phyloP scores from a whole-genome alignment of 352 stramenopile genomes.

The Phytophthora cactorum region DNA sequence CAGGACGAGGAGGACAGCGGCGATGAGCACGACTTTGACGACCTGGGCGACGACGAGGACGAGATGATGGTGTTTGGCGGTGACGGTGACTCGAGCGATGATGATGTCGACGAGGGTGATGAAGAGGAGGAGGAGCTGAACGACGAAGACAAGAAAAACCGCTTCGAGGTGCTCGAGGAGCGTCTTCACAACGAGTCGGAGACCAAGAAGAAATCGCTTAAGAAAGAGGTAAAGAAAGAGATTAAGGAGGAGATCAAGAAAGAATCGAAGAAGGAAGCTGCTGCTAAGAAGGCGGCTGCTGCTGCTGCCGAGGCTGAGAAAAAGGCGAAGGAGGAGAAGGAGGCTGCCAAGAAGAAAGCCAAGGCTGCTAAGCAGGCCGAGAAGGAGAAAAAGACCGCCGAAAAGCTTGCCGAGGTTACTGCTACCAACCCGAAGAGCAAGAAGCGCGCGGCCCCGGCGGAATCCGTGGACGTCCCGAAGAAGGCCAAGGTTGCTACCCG shows the following conservation, averaged over 20 bases:
- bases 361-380: slow-evolving; percentile 32
- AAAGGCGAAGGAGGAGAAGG: slow-evolving; percentile 37
- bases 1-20: slow-evolving; percentile 75
- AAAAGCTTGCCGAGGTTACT: slow-evolving; percentile 61
- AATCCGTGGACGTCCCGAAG: slow-evolving; percentile 75
- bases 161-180: slow-evolving; percentile 85
- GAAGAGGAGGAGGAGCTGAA: slow-evolving; percentile 53
- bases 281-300: slow-evolving; percentile 38
- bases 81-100: slow-evolving; percentile 37
- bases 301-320: slow-evolving; percentile 37
- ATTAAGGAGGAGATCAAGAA: slow-evolving; percentile 34
- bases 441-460: slow-evolving; percentile 68
- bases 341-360: slow-evolving; percentile 42
- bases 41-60: slow-evolving; percentile 50
- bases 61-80: slow-evolving; percentile 75
- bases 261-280: slow-evolving; percentile 33
- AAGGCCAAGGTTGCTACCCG: slow-evolving; percentile 71
- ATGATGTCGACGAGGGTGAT: slow-evolving; percentile 22
- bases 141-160: slow-evolving; percentile 43
- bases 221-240: slow-evolving; percentile 35
- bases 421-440: slow-evolving; percentile 49
- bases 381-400: slow-evolving; percentile 60
- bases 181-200: slow-evolving; percentile 48
- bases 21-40: slow-evolving; percentile 61
- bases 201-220: slow-evolving; percentile 41